Evolutionary conservation across 2,329 filamentous ascomycete genomes (phyloP), one percentile per base, ranked within the genome.

Genomic region (Xylariaceae sp.): DNA sequence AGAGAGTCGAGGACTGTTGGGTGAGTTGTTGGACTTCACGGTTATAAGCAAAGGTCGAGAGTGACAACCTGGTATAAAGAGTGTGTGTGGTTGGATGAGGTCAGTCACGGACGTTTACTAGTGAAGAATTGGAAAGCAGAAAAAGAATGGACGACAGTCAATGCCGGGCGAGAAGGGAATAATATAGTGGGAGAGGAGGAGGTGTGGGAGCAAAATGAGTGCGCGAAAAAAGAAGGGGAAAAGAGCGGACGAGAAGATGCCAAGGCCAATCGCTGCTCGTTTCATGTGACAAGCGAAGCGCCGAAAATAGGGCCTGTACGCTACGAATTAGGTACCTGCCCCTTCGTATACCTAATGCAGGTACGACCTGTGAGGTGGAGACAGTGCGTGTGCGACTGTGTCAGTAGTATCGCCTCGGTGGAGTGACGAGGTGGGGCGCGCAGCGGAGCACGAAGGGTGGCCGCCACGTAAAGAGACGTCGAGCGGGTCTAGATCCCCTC

Each of bases 21-120:
- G 37, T 42, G 13, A 13, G 13, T 45, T 15, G 42, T 45, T 13
- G 42, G 61, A 45, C 13, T 45, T 45, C 13, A n/a, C 10, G 42
- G 5, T 10, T 5, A 10, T 54, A 62, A 50, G 58, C 57, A 61
- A 65, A 60, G 53, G 70, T 67, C 67, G 68, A 66, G 62, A 30
- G 67, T 72, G 68, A 68, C 68, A 66, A 71, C 69, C 69, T 62
- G 57, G 51, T 45, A 45, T 45, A 15, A 66, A 59, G 65, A 71
- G 71, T 65, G 69, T 69, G 69, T 67, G 69, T 66, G 61, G 56
- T 61, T 62, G 59, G 55, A 62, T 59, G 62, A 63, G 62, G 61
- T 59, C 39, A 60, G 60, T 56, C 49, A 60, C 57, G 56, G 59
- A 57, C 47, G 52, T 55, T 44, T 54, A 63, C 45, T 49, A 35